Percentiles rank a stretch among this genome's conserved stretches.
phyloP scores from a whole-genome alignment of 768 basidiomycete genomes.

The Mycena sanguinolenta region DNA sequence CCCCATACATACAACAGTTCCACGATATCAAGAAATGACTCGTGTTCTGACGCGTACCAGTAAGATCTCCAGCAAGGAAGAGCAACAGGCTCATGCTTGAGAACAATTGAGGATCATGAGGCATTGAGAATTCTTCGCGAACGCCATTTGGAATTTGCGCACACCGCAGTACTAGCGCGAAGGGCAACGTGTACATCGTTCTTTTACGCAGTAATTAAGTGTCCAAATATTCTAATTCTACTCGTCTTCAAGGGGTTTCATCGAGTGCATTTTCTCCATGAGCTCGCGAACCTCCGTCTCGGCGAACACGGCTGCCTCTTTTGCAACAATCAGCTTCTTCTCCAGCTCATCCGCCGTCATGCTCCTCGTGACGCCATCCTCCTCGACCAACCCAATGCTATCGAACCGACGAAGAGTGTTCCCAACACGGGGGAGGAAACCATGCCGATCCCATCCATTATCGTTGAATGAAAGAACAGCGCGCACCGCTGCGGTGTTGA shows the following conservation, averaged over 20 bases:
- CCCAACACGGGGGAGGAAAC: conserved; percentile 77
- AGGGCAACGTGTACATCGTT: too few species aligned
- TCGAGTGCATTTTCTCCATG: conserved; percentile 75
- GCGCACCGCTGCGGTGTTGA: conserved; percentile 88
- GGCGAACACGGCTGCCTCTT: conserved; percentile 77
- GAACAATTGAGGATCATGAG: too few species aligned
- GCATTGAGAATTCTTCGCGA: too few species aligned
- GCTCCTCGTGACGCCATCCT: conserved; percentile 56
- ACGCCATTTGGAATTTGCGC: too few species aligned
- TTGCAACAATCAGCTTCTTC: conserved; percentile 77
- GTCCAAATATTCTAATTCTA: not conserved
- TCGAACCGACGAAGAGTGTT: conserved; percentile 79
- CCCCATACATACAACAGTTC: not conserved
- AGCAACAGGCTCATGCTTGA: too few species aligned
- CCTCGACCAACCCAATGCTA: conserved; percentile 69
- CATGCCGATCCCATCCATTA: conserved; percentile 83
- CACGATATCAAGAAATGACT: conserved; percentile 20
- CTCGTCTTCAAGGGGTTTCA: conserved; percentile 60
- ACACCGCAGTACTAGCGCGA: too few species aligned
- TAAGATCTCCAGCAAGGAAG: too few species aligned
- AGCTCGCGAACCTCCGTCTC: conserved; percentile 82
- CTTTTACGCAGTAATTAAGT: too few species aligned
- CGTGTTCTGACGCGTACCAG: too few species aligned
- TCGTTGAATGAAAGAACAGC: conserved; percentile 89
- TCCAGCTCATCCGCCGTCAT: conserved; percentile 84